These are phyloP conservation scores for Boletus rubescentipes DNA, from an alignment of 768 basidiomycete genomes.

Conservation along the genomic window DNA sequence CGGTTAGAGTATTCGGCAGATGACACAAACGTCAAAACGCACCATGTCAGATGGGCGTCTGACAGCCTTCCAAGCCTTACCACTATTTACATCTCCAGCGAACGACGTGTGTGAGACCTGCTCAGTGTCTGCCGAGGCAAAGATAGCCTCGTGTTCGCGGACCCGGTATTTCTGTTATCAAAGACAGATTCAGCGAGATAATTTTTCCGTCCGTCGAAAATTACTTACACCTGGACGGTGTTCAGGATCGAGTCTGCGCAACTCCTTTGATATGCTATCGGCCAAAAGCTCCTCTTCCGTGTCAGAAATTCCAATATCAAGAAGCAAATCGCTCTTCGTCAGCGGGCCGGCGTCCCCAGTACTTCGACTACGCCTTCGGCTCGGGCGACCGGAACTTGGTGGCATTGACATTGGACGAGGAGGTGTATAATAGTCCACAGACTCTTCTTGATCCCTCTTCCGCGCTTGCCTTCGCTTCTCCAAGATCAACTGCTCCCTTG, in stretches of 20 bases:
- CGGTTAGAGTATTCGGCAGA: background rate
- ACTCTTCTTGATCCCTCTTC: constrained; percentile 50
- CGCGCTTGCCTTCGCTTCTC: constrained; percentile 67
- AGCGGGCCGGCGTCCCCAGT: constrained; percentile 67
- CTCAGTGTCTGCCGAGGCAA: constrained; percentile 74
- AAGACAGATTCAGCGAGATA: constrained; percentile 3
- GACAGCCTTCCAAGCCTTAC: constrained; percentile 83
- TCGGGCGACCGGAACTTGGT: constrained; percentile 45
- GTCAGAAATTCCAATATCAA: constrained; percentile 40
- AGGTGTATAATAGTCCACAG: constrained; percentile 35
- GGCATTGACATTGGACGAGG: constrained; percentile 27
- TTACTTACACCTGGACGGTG: constrained; percentile 24
- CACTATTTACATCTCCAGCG: constrained; percentile 80
- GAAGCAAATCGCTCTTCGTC: constrained; percentile 31
- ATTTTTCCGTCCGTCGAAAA: background rate
- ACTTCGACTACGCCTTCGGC: constrained; percentile 70
- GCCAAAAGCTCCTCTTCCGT: constrained; percentile 55
- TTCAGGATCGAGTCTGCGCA: constrained; percentile 54
- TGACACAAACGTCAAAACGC: constrained; percentile 21
- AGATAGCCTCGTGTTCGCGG: constrained; percentile 77
- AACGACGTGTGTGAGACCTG: constrained; percentile 67
- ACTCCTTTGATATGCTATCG: constrained; percentile 72
- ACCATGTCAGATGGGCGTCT: constrained; percentile 95
- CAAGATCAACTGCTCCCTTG: constrained; percentile 65
- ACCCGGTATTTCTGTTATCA: constrained; percentile 71